A percentile compares a stretch with the other conserved stretches of the same genome.
Evolutionary conservation across 352 stramenopile genomes (phyloP).

Genomic region (Phytophthora parvispora): DNA sequence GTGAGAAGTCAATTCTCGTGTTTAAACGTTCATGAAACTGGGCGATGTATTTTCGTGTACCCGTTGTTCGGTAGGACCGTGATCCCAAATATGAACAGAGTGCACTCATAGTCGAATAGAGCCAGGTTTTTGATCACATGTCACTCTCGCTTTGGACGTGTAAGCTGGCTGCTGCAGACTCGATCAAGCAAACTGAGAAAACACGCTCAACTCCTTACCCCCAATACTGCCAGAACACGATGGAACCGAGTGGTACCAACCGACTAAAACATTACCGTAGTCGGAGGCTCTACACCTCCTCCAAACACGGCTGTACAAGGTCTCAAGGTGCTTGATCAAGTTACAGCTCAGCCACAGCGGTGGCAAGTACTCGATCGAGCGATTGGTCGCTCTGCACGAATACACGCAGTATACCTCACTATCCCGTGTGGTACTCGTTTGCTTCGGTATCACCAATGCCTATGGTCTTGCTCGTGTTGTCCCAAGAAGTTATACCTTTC

Average conservation of each 20-base stretch:
- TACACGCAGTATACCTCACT: neutral
- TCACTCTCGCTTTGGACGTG: too few species aligned
- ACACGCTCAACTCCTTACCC: too few species aligned
- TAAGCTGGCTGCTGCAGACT: too few species aligned
- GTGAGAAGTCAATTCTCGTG: too few species aligned
- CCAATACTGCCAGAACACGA: neutral
- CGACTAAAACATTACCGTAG: neutral
- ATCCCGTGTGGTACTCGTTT: neutral
- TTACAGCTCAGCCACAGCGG: neutral
- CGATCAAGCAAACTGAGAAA: too few species aligned
- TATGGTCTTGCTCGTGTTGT: neutral
- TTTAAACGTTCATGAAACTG: too few species aligned
- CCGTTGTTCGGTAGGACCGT: too few species aligned
- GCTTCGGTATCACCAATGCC: neutral
- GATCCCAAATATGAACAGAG: too few species aligned
- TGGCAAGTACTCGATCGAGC: neutral
- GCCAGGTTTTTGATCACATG: too few species aligned
- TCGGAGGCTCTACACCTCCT: neutral
- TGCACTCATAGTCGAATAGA: too few species aligned
- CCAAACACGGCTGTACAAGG: neutral
- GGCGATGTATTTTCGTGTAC: too few species aligned
- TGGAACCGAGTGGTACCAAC: neutral
- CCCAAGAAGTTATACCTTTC: neutral
- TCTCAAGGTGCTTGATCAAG: neutral
- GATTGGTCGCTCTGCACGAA: neutral